phyloP scores from a whole-genome alignment of 192 early-diverging fungal genomes.

The Spinellus fusiger region DNA sequence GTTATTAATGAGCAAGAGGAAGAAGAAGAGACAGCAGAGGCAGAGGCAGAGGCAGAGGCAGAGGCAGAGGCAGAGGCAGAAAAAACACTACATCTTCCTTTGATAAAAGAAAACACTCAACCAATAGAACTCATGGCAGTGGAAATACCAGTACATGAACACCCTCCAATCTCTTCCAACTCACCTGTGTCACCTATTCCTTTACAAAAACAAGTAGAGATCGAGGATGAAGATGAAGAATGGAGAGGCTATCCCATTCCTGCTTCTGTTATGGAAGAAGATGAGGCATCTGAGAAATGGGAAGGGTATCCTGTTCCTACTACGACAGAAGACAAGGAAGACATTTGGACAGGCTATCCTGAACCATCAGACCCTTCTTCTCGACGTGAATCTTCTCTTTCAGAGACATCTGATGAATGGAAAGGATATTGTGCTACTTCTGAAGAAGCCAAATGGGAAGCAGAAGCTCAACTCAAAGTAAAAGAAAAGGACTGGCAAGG shows the following conservation, averaged over 20 bases:
- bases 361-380: neutral
- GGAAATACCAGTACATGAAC: too few species aligned
- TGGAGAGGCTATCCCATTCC: conserved; percentile 1
- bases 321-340: conserved; percentile 11
- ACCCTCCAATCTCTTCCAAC: too few species aligned
- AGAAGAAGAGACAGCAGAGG: neutral
- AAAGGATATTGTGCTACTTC: conserved; percentile 27
- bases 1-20: neutral
- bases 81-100: too few species aligned
- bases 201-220: neutral
- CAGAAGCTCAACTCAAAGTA: conserved; percentile 18
- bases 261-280: neutral
- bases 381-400: conserved; percentile 11
- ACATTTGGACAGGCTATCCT: conserved; percentile 24
- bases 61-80: too few species aligned
- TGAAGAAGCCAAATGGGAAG: conserved; percentile 19
- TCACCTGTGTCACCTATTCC: too few species aligned
- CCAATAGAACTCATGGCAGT: too few species aligned
- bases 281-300: conserved; percentile 17
- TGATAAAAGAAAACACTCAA: too few species aligned
- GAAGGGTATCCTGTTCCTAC: conserved; percentile 13
- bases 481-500: conserved; percentile 31
- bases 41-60: too few species aligned
- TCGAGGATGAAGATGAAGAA: conserved; percentile 1
- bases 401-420: conserved; percentile 27